These are phyloP conservation scores for Verticillium alfalfae DNA, from an alignment of 2,329 filamentous ascomycete species.

Conservation along the genomic window DNA sequence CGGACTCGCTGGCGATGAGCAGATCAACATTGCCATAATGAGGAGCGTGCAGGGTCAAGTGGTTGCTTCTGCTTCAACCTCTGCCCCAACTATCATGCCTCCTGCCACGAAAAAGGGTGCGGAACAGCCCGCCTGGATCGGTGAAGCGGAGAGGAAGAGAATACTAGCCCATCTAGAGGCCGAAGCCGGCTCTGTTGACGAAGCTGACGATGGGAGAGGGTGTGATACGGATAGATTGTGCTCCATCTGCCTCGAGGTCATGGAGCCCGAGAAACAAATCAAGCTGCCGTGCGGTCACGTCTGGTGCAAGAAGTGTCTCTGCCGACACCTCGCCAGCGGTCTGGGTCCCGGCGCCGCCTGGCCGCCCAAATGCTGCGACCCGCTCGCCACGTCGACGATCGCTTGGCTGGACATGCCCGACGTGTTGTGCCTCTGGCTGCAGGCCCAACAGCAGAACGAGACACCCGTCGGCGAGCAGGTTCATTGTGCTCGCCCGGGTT, in stretches of 20 bases:
- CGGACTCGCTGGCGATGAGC: too few relatives aligned
- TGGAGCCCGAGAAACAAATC: neutral
- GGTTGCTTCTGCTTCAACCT: too few relatives aligned
- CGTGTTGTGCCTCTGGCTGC: slow-evolving; percentile 5
- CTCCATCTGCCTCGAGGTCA: slow-evolving; percentile 2
- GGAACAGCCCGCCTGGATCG: neutral
- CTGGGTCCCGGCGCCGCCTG: slow-evolving; percentile 5
- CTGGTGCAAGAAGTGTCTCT: slow-evolving; percentile 9
- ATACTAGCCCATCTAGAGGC: neutral
- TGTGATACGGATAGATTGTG: neutral
- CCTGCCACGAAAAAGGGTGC: too few relatives aligned
- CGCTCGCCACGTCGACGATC: slow-evolving; percentile 5
- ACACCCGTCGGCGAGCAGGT: slow-evolving; percentile 2
- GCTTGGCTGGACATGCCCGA: slow-evolving; percentile 1
- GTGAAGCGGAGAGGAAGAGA: neutral
- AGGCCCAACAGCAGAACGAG: slow-evolving; percentile 8
- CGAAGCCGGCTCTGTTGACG: neutral
- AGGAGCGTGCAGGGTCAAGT: too few relatives aligned
- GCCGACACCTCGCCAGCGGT: slow-evolving; percentile 7
- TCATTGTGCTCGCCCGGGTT: slow-evolving; percentile 9
- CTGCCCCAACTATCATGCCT: too few relatives aligned
- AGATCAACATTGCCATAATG: too few relatives aligned
- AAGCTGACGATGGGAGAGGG: neutral
- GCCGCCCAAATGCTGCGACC: slow-evolving; percentile 11
- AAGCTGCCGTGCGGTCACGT: slow-evolving; percentile 9